Percentiles rank a stretch among this genome's conserved stretches.
These are phyloP conservation scores for Kodamaea lidongshanica DNA, from an alignment of 805 yeast species.

Conservation along the genomic window DNA sequence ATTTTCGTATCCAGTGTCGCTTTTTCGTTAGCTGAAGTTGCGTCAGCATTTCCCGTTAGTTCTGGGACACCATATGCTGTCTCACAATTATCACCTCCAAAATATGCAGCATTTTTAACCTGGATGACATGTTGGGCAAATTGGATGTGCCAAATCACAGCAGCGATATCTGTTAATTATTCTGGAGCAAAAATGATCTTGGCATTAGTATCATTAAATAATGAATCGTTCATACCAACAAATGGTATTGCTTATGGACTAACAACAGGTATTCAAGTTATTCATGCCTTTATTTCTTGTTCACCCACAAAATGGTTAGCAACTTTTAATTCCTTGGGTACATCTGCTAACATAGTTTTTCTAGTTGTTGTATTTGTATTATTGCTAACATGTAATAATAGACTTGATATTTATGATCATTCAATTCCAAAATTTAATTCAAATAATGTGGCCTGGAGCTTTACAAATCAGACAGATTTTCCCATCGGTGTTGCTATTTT, in stretches of 20 bases:
- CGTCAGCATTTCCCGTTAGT: slow-evolving; percentile 61
- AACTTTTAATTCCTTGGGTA: slow-evolving; percentile 44
- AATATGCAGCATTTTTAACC: slow-evolving; percentile 46
- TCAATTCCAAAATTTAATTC: slow-evolving; percentile 42
- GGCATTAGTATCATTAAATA: slow-evolving; percentile 40
- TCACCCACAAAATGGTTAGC: slow-evolving; percentile 53
- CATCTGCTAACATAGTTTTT: slow-evolving; percentile 44
- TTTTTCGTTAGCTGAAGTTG: slow-evolving; percentile 56
- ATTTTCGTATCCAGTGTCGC: slow-evolving; percentile 53
- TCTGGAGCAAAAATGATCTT: slow-evolving; percentile 52
- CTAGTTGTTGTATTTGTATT: slow-evolving; percentile 48
- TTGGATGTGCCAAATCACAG: slow-evolving; percentile 60
- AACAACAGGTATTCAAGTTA: slow-evolving; percentile 45
- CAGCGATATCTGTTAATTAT: slow-evolving; percentile 55
- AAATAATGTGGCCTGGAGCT: slow-evolving; percentile 47
- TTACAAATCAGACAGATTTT: slow-evolving; percentile 54
- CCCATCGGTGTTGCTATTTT: slow-evolving; percentile 56
- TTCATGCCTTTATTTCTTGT: slow-evolving; percentile 44
- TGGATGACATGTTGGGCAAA: slow-evolving; percentile 63
- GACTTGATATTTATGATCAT: slow-evolving; percentile 25
- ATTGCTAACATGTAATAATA: slow-evolving; percentile 48
- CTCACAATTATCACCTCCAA: slow-evolving; percentile 53
- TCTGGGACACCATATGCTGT: slow-evolving; percentile 70
- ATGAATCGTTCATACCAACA: slow-evolving; percentile 33
- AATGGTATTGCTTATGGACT: slow-evolving; percentile 48